Conservation (phyloP, 2,329 filamentous ascomycete genomes). For the Arachnopeziza araneosa region DNA sequence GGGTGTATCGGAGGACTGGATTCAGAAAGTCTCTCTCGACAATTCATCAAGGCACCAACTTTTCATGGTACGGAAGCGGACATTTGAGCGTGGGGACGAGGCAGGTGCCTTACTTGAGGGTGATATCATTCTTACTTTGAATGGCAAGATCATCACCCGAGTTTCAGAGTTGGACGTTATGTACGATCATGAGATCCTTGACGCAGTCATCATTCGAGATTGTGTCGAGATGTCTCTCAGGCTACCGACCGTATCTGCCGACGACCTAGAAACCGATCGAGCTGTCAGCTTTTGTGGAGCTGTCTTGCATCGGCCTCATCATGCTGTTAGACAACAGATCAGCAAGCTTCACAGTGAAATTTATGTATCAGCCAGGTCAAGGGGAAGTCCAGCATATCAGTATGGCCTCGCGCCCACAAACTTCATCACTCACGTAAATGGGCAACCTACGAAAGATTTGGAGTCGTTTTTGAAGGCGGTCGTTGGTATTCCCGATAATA, state of each 20-base stretch:
- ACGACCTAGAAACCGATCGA: constrained; percentile 87
- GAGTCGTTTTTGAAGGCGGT: constrained; percentile 76
- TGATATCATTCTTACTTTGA: constrained; percentile 86
- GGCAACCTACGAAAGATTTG: constrained; percentile 75
- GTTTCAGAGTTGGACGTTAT: constrained; percentile 93
- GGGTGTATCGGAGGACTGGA: constrained; percentile 95
- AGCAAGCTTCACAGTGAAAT: constrained; percentile 94
- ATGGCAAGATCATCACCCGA: constrained; percentile 86
- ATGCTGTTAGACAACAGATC: constrained; percentile 95
- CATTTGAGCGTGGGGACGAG: constrained; percentile 58
- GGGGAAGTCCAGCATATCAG: constrained; percentile 79
- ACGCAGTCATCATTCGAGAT: constrained; percentile 81
- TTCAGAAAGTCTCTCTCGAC: constrained; percentile 78
- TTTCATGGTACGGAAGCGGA: constrained; percentile 96
- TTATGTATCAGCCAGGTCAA: constrained; percentile 82
- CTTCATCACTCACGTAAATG: constrained; percentile 95
- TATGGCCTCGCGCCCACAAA: constrained; percentile 94
- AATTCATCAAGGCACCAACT: constrained; percentile 93
- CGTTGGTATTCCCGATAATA: constrained; percentile 87
- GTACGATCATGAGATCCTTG: constrained; percentile 81
- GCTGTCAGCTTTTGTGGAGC: constrained; percentile 95
- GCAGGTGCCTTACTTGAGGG: constrained; percentile 73
- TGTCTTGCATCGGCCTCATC: constrained; percentile 86
- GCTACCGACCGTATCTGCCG: constrained; percentile 79
- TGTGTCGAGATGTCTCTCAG: constrained; percentile 71